Evolutionary conservation across 2,329 filamentous ascomycete species (phyloP).

Genomic region (Aureobasidium namibiae): DNA sequence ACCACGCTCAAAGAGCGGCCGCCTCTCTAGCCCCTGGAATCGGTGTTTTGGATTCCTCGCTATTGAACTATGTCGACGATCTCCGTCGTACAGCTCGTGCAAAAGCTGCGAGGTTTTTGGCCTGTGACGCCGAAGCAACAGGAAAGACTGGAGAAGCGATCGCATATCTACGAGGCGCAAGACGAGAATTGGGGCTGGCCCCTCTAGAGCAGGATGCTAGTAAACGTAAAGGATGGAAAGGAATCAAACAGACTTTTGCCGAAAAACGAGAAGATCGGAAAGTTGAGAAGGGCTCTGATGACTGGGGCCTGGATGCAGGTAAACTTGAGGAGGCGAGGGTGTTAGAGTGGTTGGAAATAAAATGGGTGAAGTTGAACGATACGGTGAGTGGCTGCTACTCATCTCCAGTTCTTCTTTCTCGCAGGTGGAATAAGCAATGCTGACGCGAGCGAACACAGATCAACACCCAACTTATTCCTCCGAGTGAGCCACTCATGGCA

Average conservation of each 20-base stretch:
- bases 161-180: conserved; percentile 74
- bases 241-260: conserved; percentile 63
- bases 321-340: conserved; percentile 76
- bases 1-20: conserved; percentile 70
- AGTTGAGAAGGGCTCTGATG: conserved; percentile 57
- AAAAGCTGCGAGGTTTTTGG: conserved; percentile 84
- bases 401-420: neutral
- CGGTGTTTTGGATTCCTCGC: conserved; percentile 52
- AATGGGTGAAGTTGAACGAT: conserved; percentile 90
- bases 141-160: conserved; percentile 78
- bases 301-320: conserved; percentile 78
- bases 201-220: conserved; percentile 27
- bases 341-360: conserved; percentile 75
- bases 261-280: conserved; percentile 73
- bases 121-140: conserved; percentile 75
- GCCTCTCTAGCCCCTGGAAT: conserved; percentile 39
- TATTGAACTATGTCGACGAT: conserved; percentile 68
- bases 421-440: neutral
- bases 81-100: conserved; percentile 67
- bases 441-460: conserved; percentile 44
- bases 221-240: conserved; percentile 52
- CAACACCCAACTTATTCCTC: conserved; percentile 69
- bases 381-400: conserved; percentile 50
- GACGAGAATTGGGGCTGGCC: conserved; percentile 62
- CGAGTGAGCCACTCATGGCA: conserved; percentile 61